Percentiles rank a stretch among this genome's conserved stretches.
Conservation (phyloP, 768 basidiomycete genomes). For the Calocybe indica region DNA sequence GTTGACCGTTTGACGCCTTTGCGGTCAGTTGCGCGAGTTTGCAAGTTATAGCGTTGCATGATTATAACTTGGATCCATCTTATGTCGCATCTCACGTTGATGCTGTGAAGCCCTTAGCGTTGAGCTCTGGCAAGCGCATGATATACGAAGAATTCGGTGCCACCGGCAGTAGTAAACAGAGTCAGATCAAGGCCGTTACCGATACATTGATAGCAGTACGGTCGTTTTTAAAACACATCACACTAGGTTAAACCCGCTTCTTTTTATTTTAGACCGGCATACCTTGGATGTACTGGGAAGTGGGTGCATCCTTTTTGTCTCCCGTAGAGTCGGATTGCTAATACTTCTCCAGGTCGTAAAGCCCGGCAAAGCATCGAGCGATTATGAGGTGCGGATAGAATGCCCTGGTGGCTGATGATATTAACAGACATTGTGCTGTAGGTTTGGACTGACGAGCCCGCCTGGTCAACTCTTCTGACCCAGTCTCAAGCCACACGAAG, state of each 20-base stretch:
- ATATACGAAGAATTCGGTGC: conserved; percentile 31
- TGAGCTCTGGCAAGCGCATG: conserved; percentile 27
- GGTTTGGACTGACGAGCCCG: conserved; percentile 22
- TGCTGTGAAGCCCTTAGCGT: conserved; percentile 29
- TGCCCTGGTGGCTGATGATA: not conserved
- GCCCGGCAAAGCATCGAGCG: conserved; percentile 14
- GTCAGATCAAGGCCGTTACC: conserved; percentile 31
- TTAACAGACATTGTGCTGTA: not conserved
- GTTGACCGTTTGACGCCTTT: not conserved
- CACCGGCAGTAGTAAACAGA: conserved; percentile 30
- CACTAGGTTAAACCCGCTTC: not conserved
- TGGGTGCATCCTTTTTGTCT: not conserved
- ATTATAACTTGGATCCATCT: conserved; percentile 40
- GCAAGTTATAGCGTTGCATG: conserved; percentile 18
- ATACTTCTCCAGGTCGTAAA: conserved; percentile 8
- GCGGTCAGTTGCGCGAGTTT: conserved; percentile 13
- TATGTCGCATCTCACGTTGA: conserved; percentile 33
- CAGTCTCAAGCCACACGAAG: conserved; percentile 14
- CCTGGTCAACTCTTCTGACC: conserved; percentile 14
- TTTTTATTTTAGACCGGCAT: conserved; percentile 12
- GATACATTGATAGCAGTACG: conserved; percentile 27
- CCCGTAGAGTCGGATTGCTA: not conserved
- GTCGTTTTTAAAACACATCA: conserved; percentile 13
- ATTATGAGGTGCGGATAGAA: conserved; percentile 14
- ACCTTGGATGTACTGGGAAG: conserved; percentile 22